Conservation (phyloP, 2,329 filamentous ascomycete species). For the Tolypocladium ophioglossoides region DNA sequence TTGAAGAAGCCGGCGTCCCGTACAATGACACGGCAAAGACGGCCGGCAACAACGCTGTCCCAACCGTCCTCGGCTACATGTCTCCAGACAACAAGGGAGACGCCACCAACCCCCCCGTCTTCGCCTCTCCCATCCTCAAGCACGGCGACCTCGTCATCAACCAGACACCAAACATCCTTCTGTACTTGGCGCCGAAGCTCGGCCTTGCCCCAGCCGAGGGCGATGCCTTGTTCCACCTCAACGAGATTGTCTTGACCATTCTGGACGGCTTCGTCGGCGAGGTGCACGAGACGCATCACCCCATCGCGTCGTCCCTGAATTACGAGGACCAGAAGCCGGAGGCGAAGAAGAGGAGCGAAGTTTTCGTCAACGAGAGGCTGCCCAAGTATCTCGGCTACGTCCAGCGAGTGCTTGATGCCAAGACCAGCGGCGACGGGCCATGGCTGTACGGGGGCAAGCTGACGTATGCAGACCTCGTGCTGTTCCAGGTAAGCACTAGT, state of each 20-base stretch:
- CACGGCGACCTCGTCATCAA: slow-evolving; percentile 51
- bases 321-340: slow-evolving; percentile 71
- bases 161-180: slow-evolving; percentile 64
- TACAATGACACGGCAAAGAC: slow-evolving; percentile 47
- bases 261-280: slow-evolving; percentile 62
- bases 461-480: slow-evolving; percentile 62
- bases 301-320: slow-evolving; percentile 45
- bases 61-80: slow-evolving; percentile 37
- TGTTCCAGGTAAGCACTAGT: slow-evolving; percentile 51
- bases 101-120: slow-evolving; percentile 48
- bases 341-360: slow-evolving; percentile 41
- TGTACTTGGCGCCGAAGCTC: slow-evolving; percentile 54
- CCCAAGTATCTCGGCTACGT: slow-evolving; percentile 67
- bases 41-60: slow-evolving; percentile 35
- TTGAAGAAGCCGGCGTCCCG: slow-evolving; percentile 55
- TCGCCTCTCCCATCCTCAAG: slow-evolving; percentile 58
- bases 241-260: slow-evolving; percentile 56
- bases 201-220: slow-evolving; percentile 38
- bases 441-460: slow-evolving; percentile 56
- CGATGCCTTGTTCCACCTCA: slow-evolving; percentile 43
- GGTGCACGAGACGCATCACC: slow-evolving; percentile 67
- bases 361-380: slow-evolving; percentile 50
- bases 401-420: slow-evolving; percentile 49
- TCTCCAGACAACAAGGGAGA: slow-evolving; percentile 34
- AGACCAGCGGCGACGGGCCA: slow-evolving; percentile 44